Percentiles rank a stretch among this genome's conserved stretches.
phyloP scores from a whole-genome alignment of 345 rosid genomes.

The Heritiera fomes region DNA sequence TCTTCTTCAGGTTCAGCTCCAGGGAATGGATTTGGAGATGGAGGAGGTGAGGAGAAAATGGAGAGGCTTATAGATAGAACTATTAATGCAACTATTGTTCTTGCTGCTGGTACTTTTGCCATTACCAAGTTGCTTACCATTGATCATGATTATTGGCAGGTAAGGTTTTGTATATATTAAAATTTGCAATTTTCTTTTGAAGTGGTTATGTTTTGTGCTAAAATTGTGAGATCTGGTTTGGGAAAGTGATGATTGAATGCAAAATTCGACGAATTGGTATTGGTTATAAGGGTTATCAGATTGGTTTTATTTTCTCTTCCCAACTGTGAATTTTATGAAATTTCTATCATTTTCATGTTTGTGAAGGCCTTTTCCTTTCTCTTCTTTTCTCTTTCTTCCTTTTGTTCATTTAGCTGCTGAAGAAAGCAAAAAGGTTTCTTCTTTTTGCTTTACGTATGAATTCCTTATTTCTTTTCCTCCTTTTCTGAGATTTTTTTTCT shows the following conservation, averaged over 20 bases:
- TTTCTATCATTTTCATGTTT: not conserved
- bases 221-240: not conserved
- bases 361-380: not conserved
- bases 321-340: not conserved
- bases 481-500: not conserved
- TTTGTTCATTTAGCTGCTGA: not conserved
- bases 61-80: constrained; percentile 64
- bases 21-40: constrained; percentile 34
- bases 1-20: constrained; percentile 50
- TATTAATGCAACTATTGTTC: constrained; percentile 74
- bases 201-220: not conserved
- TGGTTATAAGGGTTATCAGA: not conserved
- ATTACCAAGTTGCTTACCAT: constrained; percentile 86
- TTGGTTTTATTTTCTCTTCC: not conserved
- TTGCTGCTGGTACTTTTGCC: constrained; percentile 83
- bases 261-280: not conserved
- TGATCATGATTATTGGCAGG: constrained; percentile 93
- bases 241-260: not conserved
- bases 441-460: not conserved
- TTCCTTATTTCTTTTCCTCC: not conserved
- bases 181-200: not conserved
- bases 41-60: constrained; percentile 40
- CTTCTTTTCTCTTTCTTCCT: not conserved
- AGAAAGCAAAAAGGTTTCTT: not conserved
- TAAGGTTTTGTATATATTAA: constrained; percentile 30